phyloP scores from a whole-genome alignment of 805 yeast genomes.

The Lipomyces orientalis region DNA sequence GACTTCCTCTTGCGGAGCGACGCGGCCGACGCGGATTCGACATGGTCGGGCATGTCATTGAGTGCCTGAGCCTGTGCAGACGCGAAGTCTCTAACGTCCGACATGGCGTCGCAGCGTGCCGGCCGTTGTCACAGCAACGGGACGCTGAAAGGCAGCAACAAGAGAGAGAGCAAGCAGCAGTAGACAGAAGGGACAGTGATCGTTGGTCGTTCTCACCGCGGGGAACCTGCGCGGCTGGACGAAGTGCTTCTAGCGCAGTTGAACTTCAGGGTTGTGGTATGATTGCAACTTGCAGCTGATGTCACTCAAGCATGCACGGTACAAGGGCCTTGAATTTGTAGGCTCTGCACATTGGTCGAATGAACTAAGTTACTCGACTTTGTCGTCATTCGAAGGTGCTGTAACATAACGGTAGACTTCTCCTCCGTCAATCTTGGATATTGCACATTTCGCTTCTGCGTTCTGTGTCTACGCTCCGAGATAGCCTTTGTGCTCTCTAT shows the following conservation, averaged over 20 bases:
- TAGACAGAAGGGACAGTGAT: not conserved
- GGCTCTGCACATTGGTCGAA: not conserved
- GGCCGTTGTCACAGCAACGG: constrained; percentile 1
- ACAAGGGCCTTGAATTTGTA: not conserved
- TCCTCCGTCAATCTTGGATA: no score
- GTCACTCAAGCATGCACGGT: not conserved
- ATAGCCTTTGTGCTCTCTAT: constrained; percentile 2
- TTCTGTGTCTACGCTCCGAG: not conserved
- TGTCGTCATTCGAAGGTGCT: no score
- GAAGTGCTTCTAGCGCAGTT: not conserved
- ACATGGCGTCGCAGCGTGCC: constrained; percentile 2
- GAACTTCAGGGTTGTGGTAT: not conserved
- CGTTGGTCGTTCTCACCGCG: not conserved
- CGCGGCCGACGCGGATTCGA: not conserved
- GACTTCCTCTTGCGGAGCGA: constrained; percentile 11
- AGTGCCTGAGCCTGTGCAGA: not conserved
- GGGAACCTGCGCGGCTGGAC: constrained; percentile 1
- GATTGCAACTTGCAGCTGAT: not conserved
- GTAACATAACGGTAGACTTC: no score
- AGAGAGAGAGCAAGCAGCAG: not conserved
- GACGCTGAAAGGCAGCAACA: not conserved
- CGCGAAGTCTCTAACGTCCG: not conserved
- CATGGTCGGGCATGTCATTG: not conserved
- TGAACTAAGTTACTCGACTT: no score
- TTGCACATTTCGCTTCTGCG: not conserved